A percentile compares a stretch with the other conserved stretches of the same genome.
phyloP scores from a whole-genome alignment of 2,329 filamentous ascomycete genomes.

The Fusarium odoratissimum region DNA sequence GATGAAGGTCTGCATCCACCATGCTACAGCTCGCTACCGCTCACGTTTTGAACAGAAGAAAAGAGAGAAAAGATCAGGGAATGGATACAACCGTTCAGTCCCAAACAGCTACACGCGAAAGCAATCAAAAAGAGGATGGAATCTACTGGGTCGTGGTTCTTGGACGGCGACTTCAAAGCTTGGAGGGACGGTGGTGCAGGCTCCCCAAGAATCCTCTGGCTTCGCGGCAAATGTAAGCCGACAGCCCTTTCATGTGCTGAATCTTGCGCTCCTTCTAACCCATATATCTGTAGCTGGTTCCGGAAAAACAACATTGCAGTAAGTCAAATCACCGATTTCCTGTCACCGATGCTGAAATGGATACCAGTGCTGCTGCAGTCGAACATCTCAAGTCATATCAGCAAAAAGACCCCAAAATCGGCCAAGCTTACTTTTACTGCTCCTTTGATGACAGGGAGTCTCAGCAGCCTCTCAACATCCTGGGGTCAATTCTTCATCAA shows the following conservation, averaged over 20 bases:
- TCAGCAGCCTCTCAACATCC: background rate
- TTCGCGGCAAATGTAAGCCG: background rate
- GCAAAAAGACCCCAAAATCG: background rate
- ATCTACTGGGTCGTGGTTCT: background rate
- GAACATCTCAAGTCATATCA: background rate
- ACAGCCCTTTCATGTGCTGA: too few relatives aligned
- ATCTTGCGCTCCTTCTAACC: background rate
- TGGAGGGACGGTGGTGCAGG: accelerated
- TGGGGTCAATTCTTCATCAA: accelerated
- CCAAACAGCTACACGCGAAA: accelerated
- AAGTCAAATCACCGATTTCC: accelerated
- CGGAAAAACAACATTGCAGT: background rate
- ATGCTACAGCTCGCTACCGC: accelerated
- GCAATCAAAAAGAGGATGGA: background rate
- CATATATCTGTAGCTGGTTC: accelerated
- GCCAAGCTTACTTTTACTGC: background rate
- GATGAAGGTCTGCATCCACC: accelerated
- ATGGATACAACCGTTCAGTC: accelerated
- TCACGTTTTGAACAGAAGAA: background rate
- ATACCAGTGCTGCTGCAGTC: background rate
- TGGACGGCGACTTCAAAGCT: background rate
- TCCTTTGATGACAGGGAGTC: background rate
- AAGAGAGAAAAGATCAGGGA: accelerated
- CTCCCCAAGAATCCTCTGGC: background rate
- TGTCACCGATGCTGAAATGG: background rate